phyloP scores from a whole-genome alignment of 352 stramenopile species.

The Pythium angustatum region DNA sequence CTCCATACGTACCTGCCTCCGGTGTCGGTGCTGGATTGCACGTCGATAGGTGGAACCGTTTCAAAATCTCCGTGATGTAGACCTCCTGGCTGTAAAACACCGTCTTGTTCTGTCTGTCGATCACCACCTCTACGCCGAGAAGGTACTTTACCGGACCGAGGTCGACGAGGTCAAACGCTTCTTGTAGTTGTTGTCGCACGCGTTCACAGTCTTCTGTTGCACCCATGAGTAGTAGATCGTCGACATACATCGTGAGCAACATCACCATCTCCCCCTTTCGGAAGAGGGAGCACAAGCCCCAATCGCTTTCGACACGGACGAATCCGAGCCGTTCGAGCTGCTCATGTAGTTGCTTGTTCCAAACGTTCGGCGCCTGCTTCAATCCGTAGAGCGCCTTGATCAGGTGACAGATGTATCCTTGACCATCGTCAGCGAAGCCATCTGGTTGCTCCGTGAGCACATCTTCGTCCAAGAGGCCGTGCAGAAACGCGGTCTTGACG shows the following conservation, averaged over 20 bases:
- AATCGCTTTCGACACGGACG: neutral
- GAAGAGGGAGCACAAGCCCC: neutral
- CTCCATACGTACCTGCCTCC: neutral
- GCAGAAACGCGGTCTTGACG: slow-evolving; percentile 2
- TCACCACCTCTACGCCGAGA: slow-evolving; percentile 15
- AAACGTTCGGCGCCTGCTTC: neutral
- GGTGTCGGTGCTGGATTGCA: slow-evolving; percentile 11
- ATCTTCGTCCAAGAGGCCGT: neutral
- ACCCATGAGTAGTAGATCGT: neutral
- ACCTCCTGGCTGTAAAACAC: slow-evolving; percentile 18
- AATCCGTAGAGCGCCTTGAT: slow-evolving; percentile 1
- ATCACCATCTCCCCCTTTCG: neutral
- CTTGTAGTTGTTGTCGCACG: neutral
- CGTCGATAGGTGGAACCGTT: slow-evolving; percentile 16
- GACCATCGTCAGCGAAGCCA: neutral
- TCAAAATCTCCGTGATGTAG: slow-evolving; percentile 16
- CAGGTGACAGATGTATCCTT: neutral
- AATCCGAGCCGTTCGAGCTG: neutral
- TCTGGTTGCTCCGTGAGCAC: neutral
- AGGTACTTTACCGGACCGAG: slow-evolving; percentile 17
- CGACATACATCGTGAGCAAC: neutral
- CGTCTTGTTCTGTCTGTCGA: slow-evolving; percentile 1
- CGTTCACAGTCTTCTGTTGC: neutral
- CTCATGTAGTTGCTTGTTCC: neutral
- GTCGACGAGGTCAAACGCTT: slow-evolving; percentile 4